A percentile compares a stretch with the other conserved stretches of the same genome.
phyloP scores from a whole-genome alignment of 805 yeast species.

The Metschnikowia cubensis region DNA sequence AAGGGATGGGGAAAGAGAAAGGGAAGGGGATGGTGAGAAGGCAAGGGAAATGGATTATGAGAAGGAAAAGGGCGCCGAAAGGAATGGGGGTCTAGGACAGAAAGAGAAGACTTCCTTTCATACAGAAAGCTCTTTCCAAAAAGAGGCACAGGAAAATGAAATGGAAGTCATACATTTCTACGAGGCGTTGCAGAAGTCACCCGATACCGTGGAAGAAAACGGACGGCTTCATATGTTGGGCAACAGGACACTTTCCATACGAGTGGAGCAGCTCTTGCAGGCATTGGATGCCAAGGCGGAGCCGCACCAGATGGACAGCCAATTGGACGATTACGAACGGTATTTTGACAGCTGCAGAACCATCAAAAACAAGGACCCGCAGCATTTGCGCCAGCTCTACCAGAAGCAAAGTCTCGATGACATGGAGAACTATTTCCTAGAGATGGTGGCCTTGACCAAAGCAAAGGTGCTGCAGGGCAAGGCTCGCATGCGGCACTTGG shows the following conservation, averaged over 20 bases:
- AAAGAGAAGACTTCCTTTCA: neutral
- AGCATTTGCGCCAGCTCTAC: constrained; percentile 1
- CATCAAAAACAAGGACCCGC: constrained; percentile 1
- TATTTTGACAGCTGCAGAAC: constrained; percentile 1
- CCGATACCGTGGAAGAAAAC: neutral
- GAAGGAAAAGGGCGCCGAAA: no score
- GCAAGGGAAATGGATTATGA: no score
- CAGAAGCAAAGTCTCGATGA: neutral
- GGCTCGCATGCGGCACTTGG: neutral
- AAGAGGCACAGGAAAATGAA: neutral
- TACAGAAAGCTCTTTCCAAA: neutral
- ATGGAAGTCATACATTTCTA: constrained; percentile 1
- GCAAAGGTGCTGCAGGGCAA: neutral
- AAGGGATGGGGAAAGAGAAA: no score
- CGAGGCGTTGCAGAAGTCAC: constrained; percentile 1
- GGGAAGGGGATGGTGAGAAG: no score
- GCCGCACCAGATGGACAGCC: neutral
- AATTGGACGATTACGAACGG: constrained; percentile 1
- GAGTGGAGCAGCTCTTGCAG: constrained; percentile 1
- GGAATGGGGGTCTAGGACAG: no score
- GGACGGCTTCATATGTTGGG: constrained; percentile 3
- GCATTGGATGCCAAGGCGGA: constrained; percentile 1
- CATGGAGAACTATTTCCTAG: neutral
- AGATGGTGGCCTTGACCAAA: neutral
- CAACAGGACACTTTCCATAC: neutral